Evolutionary conservation across 2,329 filamentous ascomycete species (phyloP), one percentile per base, ranked within the genome.

Genomic region (Echinosphaeria canescens): DNA sequence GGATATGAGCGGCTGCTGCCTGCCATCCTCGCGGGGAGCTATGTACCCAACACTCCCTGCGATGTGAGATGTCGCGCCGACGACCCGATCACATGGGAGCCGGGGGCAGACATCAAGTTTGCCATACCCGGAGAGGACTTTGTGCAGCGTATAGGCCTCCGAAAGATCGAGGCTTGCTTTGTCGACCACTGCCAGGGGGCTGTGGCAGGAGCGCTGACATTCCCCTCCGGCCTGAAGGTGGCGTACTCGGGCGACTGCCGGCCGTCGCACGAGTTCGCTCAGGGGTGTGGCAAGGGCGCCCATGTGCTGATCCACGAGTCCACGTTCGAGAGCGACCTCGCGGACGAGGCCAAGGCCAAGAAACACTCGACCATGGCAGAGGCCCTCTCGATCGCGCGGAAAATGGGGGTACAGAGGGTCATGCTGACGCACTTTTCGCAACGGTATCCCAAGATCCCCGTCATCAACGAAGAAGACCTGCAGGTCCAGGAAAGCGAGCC

Each of bases 341-440:
- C 49, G 22, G 65, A 61, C 11, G 84, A 93, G 40, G 88, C 88
- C 4, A 43, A 62, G 15, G 78, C 75, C 27, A 98, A 98, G 64
- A 82, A 75, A 42, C 88, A 98, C 53, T 79, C 66, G 22, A 98
- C 88, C 7, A 79, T 82, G 33, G 64, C 64, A 10, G 88, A 98
- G 51, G 88, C 88, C 1, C 61, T 98, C 4, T 59, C 56, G 24
- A 63, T 95, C 3, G 85, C 75, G 2, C 59, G 62, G 10, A 51
- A 56, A 24, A 98, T 98, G 88, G 49, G 62, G 15, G 88, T 84
- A 0, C 66, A 72, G 34, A 61, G 78, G 11, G 72, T 88, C 11
- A 52, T 98, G 29, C 59, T 98, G 26, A 98, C 88, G 6, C 88
- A 98, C 47, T 98, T 98, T 50, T 84, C 74, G 29, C 88, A 98